Base-by-base conservation (phyloP, 2,329 filamentous ascomycete species). In the Chalaropsis ovoidea region DNA sequence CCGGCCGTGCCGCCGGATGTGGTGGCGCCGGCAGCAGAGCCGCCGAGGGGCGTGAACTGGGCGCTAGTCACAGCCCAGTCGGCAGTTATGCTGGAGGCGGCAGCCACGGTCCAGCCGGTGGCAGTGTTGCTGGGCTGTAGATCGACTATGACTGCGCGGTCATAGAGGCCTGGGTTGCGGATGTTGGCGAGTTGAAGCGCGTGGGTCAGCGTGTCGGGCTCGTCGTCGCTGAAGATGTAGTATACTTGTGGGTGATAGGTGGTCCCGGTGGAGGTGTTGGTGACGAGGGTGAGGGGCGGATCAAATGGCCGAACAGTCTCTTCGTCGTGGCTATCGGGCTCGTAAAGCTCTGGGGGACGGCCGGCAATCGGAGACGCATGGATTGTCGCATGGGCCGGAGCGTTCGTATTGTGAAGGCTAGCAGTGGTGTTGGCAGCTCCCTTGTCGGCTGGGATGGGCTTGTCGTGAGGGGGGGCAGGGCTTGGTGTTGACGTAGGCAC, bases 201-300 rank as follows among this genome's bases (percentile, higher is more conserved):
- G 31, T 42, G 56, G 0, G 88, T 88, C 45, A 95, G 79, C 56
- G 88, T 78, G 60, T 92, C 88, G 1, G 86, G 83, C 72, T 96
- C 91, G 75, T 97, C 94, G 75, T 97, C 92, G 70, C 84, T 84
- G 77, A 99, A 97, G 72, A 97, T 82, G 77, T 97, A 97, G 77
- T 93, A 90, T 1, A 96, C 85, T 1, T 93, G 94, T 13, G 66
- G 63, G 73, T 97, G 92, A 71, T 90, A 81, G 68, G 90, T 88
- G 58, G 89, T 83, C 70, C 84, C 82, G 8, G 83, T 86, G n/a
- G 84, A 82, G 11, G 81, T 77, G 74, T 96, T 91, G 72, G 89
- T 85, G 69, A 97, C 80, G 52, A 96, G 79, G 0, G 90, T 88
- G 78, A 96, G 87, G 1, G 90, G 89, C 1, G 68, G 67, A 43